Percentiles rank a stretch among this genome's conserved stretches.
Conservation (phyloP, 1,284 basidiomycete species). For the Amylostereum areolatum region DNA sequence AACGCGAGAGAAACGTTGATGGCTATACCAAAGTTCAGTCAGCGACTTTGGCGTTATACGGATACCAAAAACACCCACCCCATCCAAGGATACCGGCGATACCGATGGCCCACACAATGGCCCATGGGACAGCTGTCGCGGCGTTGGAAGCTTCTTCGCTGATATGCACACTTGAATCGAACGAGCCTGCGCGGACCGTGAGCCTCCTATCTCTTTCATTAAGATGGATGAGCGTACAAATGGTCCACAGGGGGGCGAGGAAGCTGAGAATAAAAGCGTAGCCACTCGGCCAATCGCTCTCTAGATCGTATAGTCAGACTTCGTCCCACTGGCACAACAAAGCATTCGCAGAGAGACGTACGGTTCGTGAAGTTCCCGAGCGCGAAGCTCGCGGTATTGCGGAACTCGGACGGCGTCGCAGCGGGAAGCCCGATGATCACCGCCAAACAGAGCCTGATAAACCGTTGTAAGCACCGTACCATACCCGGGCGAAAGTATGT, state of each 20-base stretch:
- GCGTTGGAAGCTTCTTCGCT: slow-evolving; percentile 77
- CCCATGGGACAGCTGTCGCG: slow-evolving; percentile 64
- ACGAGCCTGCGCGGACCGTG: slow-evolving; percentile 26
- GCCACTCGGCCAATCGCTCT: slow-evolving; percentile 64
- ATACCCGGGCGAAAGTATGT: neutral
- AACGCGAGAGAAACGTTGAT: too few species aligned
- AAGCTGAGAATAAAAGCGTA: slow-evolving; percentile 75
- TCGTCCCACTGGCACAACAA: neutral
- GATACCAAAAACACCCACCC: slow-evolving; percentile 34
- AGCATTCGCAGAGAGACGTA: slow-evolving; percentile 5
- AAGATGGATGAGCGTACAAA: slow-evolving; percentile 37
- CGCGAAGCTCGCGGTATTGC: slow-evolving; percentile 62
- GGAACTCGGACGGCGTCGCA: slow-evolving; percentile 60
- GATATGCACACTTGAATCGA: slow-evolving; percentile 66
- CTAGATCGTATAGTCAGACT: slow-evolving; percentile 25
- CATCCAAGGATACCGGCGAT: slow-evolving; percentile 63
- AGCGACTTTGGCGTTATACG: neutral
- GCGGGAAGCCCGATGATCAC: slow-evolving; percentile 75
- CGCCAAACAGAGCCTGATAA: slow-evolving; percentile 56
- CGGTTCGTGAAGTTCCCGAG: slow-evolving; percentile 49
- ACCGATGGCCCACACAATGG: slow-evolving; percentile 57
- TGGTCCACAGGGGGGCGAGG: slow-evolving; percentile 75
- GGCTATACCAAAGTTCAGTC: slow-evolving; percentile 23
- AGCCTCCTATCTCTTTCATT: neutral
- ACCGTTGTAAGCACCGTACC: neutral